Evolutionary conservation across 1,139 yeast genomes (phyloP), one percentile per base, ranked within the genome.

Genomic region (Diutina ranongensis): DNA sequence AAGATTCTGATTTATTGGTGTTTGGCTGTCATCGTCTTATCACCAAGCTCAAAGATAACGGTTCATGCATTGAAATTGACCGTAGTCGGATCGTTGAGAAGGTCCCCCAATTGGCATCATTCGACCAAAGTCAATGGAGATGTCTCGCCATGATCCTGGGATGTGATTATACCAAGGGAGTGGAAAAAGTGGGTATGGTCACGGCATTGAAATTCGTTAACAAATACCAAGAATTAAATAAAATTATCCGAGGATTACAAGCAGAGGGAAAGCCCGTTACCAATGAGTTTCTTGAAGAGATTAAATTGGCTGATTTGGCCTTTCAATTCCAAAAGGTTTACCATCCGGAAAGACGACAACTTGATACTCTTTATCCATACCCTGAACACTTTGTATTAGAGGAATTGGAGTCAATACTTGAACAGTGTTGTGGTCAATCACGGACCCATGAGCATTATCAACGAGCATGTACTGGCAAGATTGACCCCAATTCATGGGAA

Each of bases 131-230:
- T 10, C 87, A 87, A 54, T 60, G 87, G 46, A 69, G 95, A 46
- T 69, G 80, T 44, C 76, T 87, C 62, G 98, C 96, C 1, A 83
- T 89, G 57, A 60, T 94, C 5, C 78, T 96, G 5, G 99, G 99
- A 0, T 94, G 99, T 63, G 99, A 94, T 61, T 94, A 94, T 57
- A 86, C 97, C 0, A 78, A 78, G 48, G 98, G 98, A 0, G 68
- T 92, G 7, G 77, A 83, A 0, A 83, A 84, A 4, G 70, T 92
- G 31, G 99, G 98, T 0, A 67, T 88, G 13, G 76, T 80, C 45
- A 83, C 83, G 33, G 95, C 97, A 0, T 76, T 85, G 49, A 68
- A 67, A 45, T 57, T 83, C 44, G 80, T 87, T 1, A 67, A 70
- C 47, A 70, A 72, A 50, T 71, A 71, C 54, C 61, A 65, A 31